A percentile compares a stretch with the other conserved stretches of the same genome.
These are phyloP conservation scores for Candida andamanensis DNA, from an alignment of 805 yeast species.

Conservation along the genomic window DNA sequence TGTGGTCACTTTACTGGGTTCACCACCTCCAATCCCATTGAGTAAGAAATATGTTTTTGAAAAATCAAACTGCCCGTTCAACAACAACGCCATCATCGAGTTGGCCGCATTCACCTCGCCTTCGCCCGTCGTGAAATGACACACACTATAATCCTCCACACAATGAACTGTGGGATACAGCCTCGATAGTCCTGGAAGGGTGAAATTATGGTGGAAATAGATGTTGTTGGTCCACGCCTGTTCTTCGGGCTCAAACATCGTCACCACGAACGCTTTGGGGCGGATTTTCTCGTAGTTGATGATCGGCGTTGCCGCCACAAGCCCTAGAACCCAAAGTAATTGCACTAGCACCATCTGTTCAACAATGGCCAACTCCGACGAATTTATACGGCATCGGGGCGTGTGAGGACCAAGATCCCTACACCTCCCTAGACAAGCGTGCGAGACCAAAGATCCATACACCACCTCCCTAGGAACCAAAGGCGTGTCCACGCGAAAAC, in stretches of 20 bases:
- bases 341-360: neutral
- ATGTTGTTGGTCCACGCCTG: slow-evolving; percentile 47
- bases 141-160: slow-evolving; percentile 42
- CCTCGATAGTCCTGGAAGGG: slow-evolving; percentile 65
- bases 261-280: slow-evolving; percentile 53
- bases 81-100: slow-evolving; percentile 48
- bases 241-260: slow-evolving; percentile 51
- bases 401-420: too few species aligned
- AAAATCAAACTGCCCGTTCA: slow-evolving; percentile 53
- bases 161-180: slow-evolving; percentile 54
- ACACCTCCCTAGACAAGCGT: too few species aligned
- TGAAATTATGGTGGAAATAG: slow-evolving; percentile 48
- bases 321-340: neutral
- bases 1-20: slow-evolving; percentile 50
- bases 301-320: neutral
- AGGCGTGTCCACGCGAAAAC: too few species aligned
- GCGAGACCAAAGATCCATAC: too few species aligned
- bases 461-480: too few species aligned
- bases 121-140: slow-evolving; percentile 66
- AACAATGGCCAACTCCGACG: too few species aligned
- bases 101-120: slow-evolving; percentile 66
- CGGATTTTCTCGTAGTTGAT: slow-evolving; percentile 15
- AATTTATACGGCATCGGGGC: too few species aligned
- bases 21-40: slow-evolving; percentile 65
- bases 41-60: slow-evolving; percentile 55